A percentile compares a stretch with the other conserved stretches of the same genome.
phyloP scores from a whole-genome alignment of 805 yeast genomes.

The Monosporozyma aquatica region DNA sequence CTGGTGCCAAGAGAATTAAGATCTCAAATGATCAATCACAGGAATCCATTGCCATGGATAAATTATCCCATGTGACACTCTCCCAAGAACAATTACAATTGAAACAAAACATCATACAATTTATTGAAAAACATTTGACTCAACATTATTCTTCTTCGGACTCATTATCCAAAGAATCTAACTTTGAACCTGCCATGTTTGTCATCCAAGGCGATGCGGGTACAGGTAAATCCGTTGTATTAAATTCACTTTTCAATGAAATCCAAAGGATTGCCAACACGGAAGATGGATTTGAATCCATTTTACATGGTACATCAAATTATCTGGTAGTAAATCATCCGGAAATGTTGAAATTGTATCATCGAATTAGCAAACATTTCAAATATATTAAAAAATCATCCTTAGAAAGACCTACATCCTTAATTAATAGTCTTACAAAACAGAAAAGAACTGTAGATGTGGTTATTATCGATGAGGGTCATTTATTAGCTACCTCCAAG shows the following conservation, averaged over 20 bases:
- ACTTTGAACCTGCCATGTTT: constrained; percentile 29
- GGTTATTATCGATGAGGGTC: constrained; percentile 40
- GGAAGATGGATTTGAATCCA: constrained; percentile 9
- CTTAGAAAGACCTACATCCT: constrained; percentile 39
- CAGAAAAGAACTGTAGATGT: constrained; percentile 30
- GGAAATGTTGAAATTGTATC: constrained; percentile 39
- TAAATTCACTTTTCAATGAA: constrained; percentile 37
- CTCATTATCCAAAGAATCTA: too few relatives aligned
- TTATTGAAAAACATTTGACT: constrained; percentile 22
- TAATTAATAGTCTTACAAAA: constrained; percentile 31
- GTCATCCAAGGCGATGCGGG: constrained; percentile 43
- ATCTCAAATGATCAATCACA: background rate
- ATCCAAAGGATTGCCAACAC: constrained; percentile 29
- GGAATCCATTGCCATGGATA: constrained; percentile 29
- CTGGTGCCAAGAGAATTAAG: constrained; percentile 35
- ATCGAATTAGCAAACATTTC: constrained; percentile 32
- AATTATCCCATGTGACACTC: constrained; percentile 30
- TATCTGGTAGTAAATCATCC: constrained; percentile 40
- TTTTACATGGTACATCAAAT: constrained; percentile 29
- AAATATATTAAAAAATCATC: constrained; percentile 32
- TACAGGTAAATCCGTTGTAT: constrained; percentile 38
- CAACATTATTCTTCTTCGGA: too few relatives aligned
- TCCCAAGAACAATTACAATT: constrained; percentile 33
- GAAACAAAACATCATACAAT: constrained; percentile 25
- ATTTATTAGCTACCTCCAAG: constrained; percentile 35